phyloP scores from a whole-genome alignment of 2,329 filamentous ascomycete species.

The Ilyonectria destructans region DNA sequence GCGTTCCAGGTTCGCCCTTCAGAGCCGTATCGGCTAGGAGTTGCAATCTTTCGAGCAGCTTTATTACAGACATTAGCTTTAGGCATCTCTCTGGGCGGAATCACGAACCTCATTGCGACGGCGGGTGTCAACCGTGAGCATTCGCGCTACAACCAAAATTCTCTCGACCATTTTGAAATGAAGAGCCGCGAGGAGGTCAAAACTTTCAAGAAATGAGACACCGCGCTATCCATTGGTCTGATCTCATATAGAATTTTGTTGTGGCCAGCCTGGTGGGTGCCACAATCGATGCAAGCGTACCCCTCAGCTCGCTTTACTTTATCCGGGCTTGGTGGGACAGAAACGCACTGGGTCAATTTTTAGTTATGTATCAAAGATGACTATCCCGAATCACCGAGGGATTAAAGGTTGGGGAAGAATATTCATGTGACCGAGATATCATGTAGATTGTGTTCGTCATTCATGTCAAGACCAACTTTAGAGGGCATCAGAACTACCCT shows the following conservation, averaged over 20 bases:
- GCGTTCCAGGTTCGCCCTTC: conserved; percentile 22
- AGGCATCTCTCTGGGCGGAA: background rate
- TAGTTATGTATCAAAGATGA: background rate
- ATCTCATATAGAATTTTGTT: background rate
- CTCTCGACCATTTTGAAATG: conserved; percentile 19
- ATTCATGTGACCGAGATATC: background rate
- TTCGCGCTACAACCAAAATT: conserved; percentile 24
- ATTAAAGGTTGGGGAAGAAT: too few relatives aligned
- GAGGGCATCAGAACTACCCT: background rate
- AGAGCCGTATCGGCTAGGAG: conserved; percentile 4
- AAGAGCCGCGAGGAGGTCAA: background rate
- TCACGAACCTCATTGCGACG: conserved; percentile 27
- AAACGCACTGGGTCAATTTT: background rate
- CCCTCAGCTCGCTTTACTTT: conserved; percentile 25
- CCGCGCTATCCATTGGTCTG: background rate
- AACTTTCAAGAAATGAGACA: background rate
- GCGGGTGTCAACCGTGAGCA: conserved; percentile 18
- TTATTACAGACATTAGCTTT: background rate
- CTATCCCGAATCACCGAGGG: background rate
- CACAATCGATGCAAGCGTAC: background rate
- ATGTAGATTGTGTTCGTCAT: background rate
- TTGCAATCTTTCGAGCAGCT: conserved; percentile 27
- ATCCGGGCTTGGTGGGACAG: background rate
- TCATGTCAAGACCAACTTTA: too few relatives aligned
- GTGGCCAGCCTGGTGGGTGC: background rate